phyloP scores from a whole-genome alignment of 2,329 filamentous ascomycete genomes.

The Rutstroemia sydowiana region DNA sequence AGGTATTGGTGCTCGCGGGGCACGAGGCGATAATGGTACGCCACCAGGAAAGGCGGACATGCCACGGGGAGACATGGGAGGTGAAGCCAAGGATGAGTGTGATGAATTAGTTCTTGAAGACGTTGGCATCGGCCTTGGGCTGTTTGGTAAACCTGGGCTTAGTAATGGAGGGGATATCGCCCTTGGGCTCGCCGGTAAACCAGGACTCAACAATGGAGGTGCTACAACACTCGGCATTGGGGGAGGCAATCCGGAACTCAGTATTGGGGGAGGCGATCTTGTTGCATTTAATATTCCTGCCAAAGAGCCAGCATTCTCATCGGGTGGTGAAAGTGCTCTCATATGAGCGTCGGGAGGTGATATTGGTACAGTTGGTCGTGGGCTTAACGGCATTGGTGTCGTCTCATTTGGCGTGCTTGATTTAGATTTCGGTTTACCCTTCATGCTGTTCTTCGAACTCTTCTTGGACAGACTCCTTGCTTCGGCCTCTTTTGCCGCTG shows the following conservation, averaged over 20 bases:
- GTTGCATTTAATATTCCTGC: slow-evolving; percentile 42
- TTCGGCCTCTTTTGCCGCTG: slow-evolving; percentile 61
- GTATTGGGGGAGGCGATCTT: neutral
- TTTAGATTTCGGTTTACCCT: slow-evolving; percentile 31
- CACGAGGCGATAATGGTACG: slow-evolving; percentile 61
- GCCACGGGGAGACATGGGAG: slow-evolving; percentile 60
- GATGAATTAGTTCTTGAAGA: slow-evolving; percentile 43
- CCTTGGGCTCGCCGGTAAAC: slow-evolving; percentile 49
- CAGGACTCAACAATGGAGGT: slow-evolving; percentile 48
- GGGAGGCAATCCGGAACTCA: neutral
- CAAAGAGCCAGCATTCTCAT: slow-evolving; percentile 40
- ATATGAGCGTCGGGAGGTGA: slow-evolving; percentile 27
- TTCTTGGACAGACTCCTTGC: slow-evolving; percentile 68
- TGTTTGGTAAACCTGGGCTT: too few species aligned
- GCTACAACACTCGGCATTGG: slow-evolving; percentile 25
- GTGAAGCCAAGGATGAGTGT: slow-evolving; percentile 47
- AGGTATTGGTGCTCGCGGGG: slow-evolving; percentile 66
- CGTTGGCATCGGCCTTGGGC: slow-evolving; percentile 51
- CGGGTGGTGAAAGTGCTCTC: slow-evolving; percentile 29
- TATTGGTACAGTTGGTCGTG: slow-evolving; percentile 30
- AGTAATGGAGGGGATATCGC: too few species aligned
- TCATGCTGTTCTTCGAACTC: slow-evolving; percentile 47
- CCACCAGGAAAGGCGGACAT: slow-evolving; percentile 37
- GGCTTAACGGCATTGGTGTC: slow-evolving; percentile 33
- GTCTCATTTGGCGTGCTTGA: slow-evolving; percentile 36